Base-by-base conservation (phyloP, 176 grass and related monocot genomes). In the Cenchrus americanus region DNA sequence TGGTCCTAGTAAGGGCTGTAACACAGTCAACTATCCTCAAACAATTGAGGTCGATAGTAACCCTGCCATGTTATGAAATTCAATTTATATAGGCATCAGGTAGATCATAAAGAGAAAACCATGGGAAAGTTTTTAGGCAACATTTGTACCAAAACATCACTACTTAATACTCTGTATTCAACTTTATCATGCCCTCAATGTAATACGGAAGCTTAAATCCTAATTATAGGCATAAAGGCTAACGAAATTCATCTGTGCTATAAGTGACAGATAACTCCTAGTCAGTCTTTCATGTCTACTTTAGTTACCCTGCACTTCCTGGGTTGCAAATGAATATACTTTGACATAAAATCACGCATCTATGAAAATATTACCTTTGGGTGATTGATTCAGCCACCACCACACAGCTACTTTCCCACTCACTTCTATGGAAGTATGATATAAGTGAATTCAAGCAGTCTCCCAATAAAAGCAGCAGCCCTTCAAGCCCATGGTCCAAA, bases 21-120 rank as follows among this genome's bases (percentile, higher is more conserved):
- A 98, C 86, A 62, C 91, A 93, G 77, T 95, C 91, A 1, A 98
- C 89, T 71, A 93, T 73, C 71, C 93, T 87, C 66, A 95, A 87
- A 81, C 88, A 95, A 55, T 98, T 98, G 21, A 98, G 89, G 73
- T 98, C 93, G 85, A 92, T 44, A 24, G 67, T 88, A 19, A 93
- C 83, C 85, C 96, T 98, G 85, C 59, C 73, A 77, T 84, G 23
- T 54, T 60, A 86, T 44, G 27, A 79, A 66, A 57, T 41, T 53
- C 21, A 78, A n/a, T 86, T 86, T 61, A 86, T 13, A 90, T 17
- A 71, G 54, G 65, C 73, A 71, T 15, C 48, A 14, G 13, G 49
- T 3, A 44, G 6, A 44, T 47, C 50, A 22, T 73, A 69, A 43
- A 26, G 14, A 43, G 41, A 37, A 77, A 74, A 46, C 21, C 64